Evolutionary conservation across 2,329 filamentous ascomycete genomes (phyloP).

Genomic region (Spiromastix sp.): DNA sequence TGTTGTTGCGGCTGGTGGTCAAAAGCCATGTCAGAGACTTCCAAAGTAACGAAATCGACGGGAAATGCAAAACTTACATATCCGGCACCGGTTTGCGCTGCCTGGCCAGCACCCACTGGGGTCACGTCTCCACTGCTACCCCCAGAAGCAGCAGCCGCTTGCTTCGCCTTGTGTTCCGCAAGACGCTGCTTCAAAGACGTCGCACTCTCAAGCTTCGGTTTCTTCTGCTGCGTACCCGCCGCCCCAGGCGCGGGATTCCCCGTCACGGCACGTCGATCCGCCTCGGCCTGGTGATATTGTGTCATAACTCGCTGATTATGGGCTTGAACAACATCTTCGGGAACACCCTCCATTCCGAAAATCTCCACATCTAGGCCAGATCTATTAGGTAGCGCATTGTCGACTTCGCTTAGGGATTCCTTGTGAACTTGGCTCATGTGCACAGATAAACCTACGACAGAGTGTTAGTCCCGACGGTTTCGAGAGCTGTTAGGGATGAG

Average conservation of each 20-base stretch:
- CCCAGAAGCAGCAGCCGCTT: conserved; percentile 46
- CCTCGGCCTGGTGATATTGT: conserved; percentile 75
- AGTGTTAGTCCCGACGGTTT: too few species aligned
- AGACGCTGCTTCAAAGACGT: conserved; percentile 73
- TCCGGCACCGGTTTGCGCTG: conserved; percentile 36
- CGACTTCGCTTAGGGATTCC: conserved; percentile 74
- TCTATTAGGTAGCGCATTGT: conserved; percentile 83
- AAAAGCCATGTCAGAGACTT: not conserved
- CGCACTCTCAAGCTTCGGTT: conserved; percentile 60
- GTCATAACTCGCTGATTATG: conserved; percentile 81
- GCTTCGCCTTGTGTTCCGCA: conserved; percentile 63
- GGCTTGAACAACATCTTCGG: conserved; percentile 68
- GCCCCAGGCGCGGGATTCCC: conserved; percentile 70
- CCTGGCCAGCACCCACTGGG: conserved; percentile 38
- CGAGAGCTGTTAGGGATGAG: too few species aligned
- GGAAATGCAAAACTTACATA: conserved; percentile 45
- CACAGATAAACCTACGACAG: conserved; percentile 65
- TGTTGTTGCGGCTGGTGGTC: conserved; percentile 31
- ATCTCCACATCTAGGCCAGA: conserved; percentile 86
- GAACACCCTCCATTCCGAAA: conserved; percentile 96
- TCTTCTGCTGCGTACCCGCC: conserved; percentile 41
- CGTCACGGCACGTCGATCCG: conserved; percentile 68
- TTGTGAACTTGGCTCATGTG: conserved; percentile 99
- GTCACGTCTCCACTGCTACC: conserved; percentile 49
- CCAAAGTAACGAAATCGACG: too few species aligned